Evolutionary conservation across 805 yeast genomes (phyloP).

Genomic region (Ogataea sp.): DNA sequence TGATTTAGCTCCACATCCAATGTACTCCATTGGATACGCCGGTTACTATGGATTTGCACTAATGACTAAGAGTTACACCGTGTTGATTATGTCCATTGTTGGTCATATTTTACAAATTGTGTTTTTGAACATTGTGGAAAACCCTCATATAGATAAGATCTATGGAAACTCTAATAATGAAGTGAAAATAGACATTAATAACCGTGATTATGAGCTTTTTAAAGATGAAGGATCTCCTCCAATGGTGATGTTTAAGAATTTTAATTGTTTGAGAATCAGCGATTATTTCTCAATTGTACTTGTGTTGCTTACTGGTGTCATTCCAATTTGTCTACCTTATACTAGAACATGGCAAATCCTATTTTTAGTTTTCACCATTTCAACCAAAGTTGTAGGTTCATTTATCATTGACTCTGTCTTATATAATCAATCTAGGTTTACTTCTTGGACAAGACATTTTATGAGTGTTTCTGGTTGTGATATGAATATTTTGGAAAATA

Average conservation of each 20-base stretch:
- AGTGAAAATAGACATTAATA: constrained; percentile 20
- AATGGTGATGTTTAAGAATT: constrained; percentile 48
- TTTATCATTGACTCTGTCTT: constrained; percentile 42
- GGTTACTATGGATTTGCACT: constrained; percentile 83
- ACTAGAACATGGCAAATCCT: constrained; percentile 22
- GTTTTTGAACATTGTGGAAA: constrained; percentile 67
- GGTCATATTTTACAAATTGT: constrained; percentile 77
- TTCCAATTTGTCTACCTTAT: constrained; percentile 31
- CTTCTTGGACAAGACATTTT: constrained; percentile 57
- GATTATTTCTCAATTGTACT: constrained; percentile 47
- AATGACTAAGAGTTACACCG: constrained; percentile 65
- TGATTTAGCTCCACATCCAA: constrained; percentile 87
- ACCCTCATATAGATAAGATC: constrained; percentile 80
- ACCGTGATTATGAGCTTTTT: constrained; percentile 17
- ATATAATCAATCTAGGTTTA: constrained; percentile 48
- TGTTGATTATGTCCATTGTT: constrained; percentile 56
- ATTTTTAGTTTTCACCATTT: constrained; percentile 25
- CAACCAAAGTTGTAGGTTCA: constrained; percentile 43
- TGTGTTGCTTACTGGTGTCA: constrained; percentile 30
- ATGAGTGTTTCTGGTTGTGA: constrained; percentile 57
- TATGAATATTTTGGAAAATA: constrained; percentile 18
- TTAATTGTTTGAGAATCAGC: constrained; percentile 54
- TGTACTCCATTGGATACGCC: constrained; percentile 84
- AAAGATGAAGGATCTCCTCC: constrained; percentile 20
- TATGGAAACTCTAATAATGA: constrained; percentile 38